phyloP scores from a whole-genome alignment of 805 yeast genomes.

The Candida silvicultrix region DNA sequence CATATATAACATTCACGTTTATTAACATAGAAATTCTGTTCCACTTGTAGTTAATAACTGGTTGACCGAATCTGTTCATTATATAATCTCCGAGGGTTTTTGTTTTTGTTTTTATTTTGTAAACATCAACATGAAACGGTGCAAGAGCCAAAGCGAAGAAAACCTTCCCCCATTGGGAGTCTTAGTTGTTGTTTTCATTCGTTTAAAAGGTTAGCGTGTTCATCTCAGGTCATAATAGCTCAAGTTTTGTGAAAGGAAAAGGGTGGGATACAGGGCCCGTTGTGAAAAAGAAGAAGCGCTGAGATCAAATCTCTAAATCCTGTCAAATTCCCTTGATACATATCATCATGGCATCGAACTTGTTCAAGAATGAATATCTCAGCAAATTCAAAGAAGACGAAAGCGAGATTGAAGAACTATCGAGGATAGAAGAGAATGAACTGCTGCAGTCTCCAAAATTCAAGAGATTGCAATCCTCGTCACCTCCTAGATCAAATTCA shows the following conservation, averaged over 20 bases:
- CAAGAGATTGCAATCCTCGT: conserved; percentile 18
- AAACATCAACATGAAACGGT: background rate
- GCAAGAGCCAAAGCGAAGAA: background rate
- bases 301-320: too few relatives aligned
- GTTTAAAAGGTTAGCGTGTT: background rate
- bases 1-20: background rate
- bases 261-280: too few relatives aligned
- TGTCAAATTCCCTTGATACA: too few relatives aligned
- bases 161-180: too few relatives aligned
- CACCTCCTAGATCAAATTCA: conserved; percentile 18
- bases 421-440: conserved; percentile 19
- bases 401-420: conserved; percentile 14
- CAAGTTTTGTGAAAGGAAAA: too few relatives aligned
- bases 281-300: too few relatives aligned
- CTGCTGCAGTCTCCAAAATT: conserved; percentile 22
- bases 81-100: background rate
- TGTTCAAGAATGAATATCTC: conserved; percentile 9
- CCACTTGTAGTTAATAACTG: too few relatives aligned
- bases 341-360: background rate
- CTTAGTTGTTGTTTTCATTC: too few relatives aligned
- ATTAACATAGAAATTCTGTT: background rate
- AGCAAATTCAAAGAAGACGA: conserved; percentile 21
- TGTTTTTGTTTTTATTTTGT: conserved; percentile 1
- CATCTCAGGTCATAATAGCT: too few relatives aligned
- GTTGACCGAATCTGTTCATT: background rate